Conservation (phyloP, 306 rosid genomes). For the Lotus japonicus region DNA sequence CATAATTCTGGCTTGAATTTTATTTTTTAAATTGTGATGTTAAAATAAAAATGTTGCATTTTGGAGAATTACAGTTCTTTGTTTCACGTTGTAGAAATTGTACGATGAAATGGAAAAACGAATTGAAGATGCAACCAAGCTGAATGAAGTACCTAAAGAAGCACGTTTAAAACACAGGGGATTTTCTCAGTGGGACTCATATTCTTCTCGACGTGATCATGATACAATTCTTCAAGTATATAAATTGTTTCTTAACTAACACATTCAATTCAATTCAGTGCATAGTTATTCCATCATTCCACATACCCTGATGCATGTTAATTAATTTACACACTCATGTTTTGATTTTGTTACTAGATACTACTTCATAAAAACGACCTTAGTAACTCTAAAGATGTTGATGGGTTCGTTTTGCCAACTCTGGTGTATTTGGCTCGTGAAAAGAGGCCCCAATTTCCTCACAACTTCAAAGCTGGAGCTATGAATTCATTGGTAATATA, state of each 20-base stretch:
- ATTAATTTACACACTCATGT: background rate
- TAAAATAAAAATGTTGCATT: background rate
- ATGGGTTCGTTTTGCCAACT: constrained; percentile 54
- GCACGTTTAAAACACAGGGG: constrained; percentile 31
- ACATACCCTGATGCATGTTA: background rate
- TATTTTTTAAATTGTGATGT: no score
- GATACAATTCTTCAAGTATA: constrained; percentile 61
- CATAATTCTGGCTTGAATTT: no score
- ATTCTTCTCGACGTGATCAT: constrained; percentile 59
- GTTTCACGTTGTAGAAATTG: constrained; percentile 36
- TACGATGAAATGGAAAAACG: constrained; percentile 59
- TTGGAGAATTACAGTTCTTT: background rate
- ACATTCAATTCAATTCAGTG: background rate
- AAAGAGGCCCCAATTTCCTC: constrained; percentile 64
- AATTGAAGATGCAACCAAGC: constrained; percentile 35
- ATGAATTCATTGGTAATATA: constrained; percentile 74
- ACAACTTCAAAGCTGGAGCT: constrained; percentile 89
- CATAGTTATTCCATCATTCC: no score
- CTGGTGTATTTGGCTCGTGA: constrained; percentile 80
- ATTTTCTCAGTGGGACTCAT: constrained; percentile 66
- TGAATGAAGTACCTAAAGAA: constrained; percentile 50
- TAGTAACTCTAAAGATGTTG: constrained; percentile 39
- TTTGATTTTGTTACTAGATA: constrained; percentile 32
- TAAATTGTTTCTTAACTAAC: constrained; percentile 14
- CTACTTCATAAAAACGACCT: constrained; percentile 51